phyloP scores from a whole-genome alignment of 768 basidiomycete genomes.

The Pleurotus giganteus region DNA sequence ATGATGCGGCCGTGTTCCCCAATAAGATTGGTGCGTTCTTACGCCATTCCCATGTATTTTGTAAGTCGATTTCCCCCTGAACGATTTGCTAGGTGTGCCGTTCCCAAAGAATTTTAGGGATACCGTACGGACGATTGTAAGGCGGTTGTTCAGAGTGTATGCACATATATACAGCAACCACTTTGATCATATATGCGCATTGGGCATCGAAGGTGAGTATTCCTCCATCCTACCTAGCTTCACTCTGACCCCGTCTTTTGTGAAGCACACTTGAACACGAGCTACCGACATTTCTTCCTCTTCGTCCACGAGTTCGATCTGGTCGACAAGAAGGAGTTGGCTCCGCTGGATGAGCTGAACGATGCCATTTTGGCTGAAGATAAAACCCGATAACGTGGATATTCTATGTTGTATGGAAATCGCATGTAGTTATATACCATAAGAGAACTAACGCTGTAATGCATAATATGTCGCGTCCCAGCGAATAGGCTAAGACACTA shows the following conservation, averaged over 20 bases:
- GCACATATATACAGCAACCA: slow-evolving; percentile 99
- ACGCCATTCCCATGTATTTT: background rate
- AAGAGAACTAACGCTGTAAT: background rate
- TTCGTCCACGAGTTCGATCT: slow-evolving; percentile 97
- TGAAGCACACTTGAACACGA: slow-evolving; percentile 95
- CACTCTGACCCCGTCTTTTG: slow-evolving; percentile 4
- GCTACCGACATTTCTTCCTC: slow-evolving; percentile 96
- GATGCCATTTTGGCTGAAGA: slow-evolving; percentile 75
- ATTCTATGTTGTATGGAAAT: background rate
- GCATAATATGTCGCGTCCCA: background rate
- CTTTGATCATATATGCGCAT: slow-evolving; percentile 97
- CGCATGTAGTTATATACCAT: slow-evolving; percentile 8
- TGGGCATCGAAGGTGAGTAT: slow-evolving; percentile 90
- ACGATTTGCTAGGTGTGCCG: slow-evolving; percentile 62
- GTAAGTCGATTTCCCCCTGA: slow-evolving; percentile 11
- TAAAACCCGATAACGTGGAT: slow-evolving; percentile 34
- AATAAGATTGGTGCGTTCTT: slow-evolving; percentile 79
- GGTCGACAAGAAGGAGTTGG: slow-evolving; percentile 95
- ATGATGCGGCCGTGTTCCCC: slow-evolving; percentile 91
- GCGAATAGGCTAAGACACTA: background rate
- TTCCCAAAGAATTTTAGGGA: slow-evolving; percentile 90
- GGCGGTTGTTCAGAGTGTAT: slow-evolving; percentile 94
- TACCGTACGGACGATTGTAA: slow-evolving; percentile 87
- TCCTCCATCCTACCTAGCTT: background rate
- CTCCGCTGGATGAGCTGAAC: slow-evolving; percentile 92